These are phyloP conservation scores for Shiraia sp. DNA, from an alignment of 2,329 filamentous ascomycete species.

Conservation along the genomic window DNA sequence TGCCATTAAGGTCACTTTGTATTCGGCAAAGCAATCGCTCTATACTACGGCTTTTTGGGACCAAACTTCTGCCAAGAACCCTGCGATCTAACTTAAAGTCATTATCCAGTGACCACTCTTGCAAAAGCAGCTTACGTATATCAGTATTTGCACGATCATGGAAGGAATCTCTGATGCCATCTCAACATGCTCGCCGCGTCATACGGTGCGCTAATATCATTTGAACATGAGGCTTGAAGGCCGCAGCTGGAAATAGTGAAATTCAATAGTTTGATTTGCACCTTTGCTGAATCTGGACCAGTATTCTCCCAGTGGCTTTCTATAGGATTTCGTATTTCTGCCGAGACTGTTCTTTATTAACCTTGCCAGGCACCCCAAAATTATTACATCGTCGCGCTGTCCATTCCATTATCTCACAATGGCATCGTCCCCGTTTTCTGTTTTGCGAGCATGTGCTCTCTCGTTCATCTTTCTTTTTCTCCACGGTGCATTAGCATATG, in stretches of 20 bases:
- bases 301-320: constrained; percentile 23
- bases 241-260: constrained; percentile 21
- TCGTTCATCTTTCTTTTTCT: constrained; percentile 25
- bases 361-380: constrained; percentile 24
- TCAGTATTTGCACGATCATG: constrained; percentile 16
- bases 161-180: constrained; percentile 12
- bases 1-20: constrained; percentile 17
- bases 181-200: constrained; percentile 19
- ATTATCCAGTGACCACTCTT: constrained; percentile 15
- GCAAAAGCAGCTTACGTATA: constrained; percentile 14
- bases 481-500: constrained; percentile 20
- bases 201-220: constrained; percentile 15
- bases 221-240: constrained; percentile 2
- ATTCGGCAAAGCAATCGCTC: constrained; percentile 27
- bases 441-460: constrained; percentile 28
- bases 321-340: constrained; percentile 28
- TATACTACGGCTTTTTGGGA: constrained; percentile 6
- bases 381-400: constrained; percentile 21
- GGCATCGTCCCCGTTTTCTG: constrained; percentile 27
- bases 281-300: constrained; percentile 31
- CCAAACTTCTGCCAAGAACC: constrained; percentile 28
- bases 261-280: constrained; percentile 36
- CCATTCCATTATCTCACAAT: constrained; percentile 24
- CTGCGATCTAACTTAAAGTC: constrained; percentile 14
- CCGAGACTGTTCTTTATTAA: constrained; percentile 41